Evolutionary conservation across 495 filamentous ascomycete genomes (phyloP).

Genomic region (Amorphotheca resinae): DNA sequence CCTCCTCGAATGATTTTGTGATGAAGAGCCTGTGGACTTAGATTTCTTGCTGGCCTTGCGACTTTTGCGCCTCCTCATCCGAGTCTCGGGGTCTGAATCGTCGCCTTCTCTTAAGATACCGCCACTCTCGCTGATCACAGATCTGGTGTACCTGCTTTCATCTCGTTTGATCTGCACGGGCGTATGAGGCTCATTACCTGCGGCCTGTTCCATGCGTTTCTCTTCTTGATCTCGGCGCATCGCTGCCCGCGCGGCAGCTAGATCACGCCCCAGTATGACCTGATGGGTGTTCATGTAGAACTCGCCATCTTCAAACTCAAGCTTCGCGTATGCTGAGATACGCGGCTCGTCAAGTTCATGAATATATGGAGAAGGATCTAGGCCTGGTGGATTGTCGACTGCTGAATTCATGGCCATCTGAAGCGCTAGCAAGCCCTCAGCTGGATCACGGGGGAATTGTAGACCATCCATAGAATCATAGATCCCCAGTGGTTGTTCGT

Average conservation of each 20-base stretch:
- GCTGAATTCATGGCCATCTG: constrained; percentile 5
- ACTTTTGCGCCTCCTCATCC: constrained; percentile 10
- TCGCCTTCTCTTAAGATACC: constrained; percentile 40
- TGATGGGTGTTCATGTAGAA: constrained; percentile 62
- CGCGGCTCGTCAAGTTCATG: constrained; percentile 6
- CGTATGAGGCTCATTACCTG: constrained; percentile 34
- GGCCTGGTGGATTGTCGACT: neutral
- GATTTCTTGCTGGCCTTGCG: constrained; percentile 24
- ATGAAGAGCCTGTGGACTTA: constrained; percentile 25
- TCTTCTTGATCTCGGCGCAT: constrained; percentile 27
- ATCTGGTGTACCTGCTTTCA: constrained; percentile 30
- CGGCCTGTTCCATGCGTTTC: constrained; percentile 30
- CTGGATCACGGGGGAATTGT: constrained; percentile 1
- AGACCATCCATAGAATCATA: neutral
- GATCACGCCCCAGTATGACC: constrained; percentile 54
- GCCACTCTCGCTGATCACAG: constrained; percentile 46
- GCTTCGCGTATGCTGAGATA: constrained; percentile 49
- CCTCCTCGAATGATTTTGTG: constrained; percentile 32
- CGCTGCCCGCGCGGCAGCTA: constrained; percentile 40
- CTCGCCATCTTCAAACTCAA: constrained; percentile 58
- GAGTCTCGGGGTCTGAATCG: constrained; percentile 30
- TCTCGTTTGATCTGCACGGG: constrained; percentile 32
- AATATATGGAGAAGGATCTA: constrained; percentile 9
- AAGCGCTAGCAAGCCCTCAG: neutral
- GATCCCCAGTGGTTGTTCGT: neutral